A percentile compares a stretch with the other conserved stretches of the same genome.
phyloP scores from a whole-genome alignment of 768 basidiomycete genomes.

The Naganishia onofrii region DNA sequence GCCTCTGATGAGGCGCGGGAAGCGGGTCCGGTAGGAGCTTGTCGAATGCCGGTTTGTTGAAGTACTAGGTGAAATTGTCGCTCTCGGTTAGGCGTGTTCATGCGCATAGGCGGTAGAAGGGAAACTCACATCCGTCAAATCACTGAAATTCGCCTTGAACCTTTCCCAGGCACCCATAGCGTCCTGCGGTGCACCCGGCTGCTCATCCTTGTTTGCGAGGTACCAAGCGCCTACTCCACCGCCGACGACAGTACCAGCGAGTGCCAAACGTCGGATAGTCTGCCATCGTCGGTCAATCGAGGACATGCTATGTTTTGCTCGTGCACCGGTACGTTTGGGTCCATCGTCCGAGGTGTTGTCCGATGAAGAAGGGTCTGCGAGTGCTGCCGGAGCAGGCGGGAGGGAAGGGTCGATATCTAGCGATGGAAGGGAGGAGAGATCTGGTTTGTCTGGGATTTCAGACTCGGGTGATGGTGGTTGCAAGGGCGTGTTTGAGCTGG shows the following conservation, averaged over 20 bases:
- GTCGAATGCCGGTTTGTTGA: slow-evolving; percentile 89
- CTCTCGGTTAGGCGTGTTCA: not conserved
- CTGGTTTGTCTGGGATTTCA: slow-evolving; percentile 29
- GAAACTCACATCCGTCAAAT: slow-evolving; percentile 43
- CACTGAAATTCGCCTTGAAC: slow-evolving; percentile 39
- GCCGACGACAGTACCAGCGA: slow-evolving; percentile 59
- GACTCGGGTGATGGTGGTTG: slow-evolving; percentile 17
- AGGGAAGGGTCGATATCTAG: slow-evolving; percentile 46
- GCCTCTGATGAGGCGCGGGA: slow-evolving; percentile 77
- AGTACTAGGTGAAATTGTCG: slow-evolving; percentile 61
- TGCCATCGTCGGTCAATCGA: slow-evolving; percentile 71
- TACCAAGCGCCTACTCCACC: slow-evolving; percentile 62
- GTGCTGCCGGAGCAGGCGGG: slow-evolving; percentile 17
- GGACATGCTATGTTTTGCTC: slow-evolving; percentile 70
- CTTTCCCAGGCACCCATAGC: slow-evolving; percentile 51
- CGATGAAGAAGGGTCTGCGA: slow-evolving; percentile 40
- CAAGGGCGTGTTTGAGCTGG: slow-evolving; percentile 4
- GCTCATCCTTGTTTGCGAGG: slow-evolving; percentile 74
- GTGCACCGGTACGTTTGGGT: slow-evolving; percentile 43
- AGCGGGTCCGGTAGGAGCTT: slow-evolving; percentile 85
- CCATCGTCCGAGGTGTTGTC: slow-evolving; percentile 33
- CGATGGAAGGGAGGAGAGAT: slow-evolving; percentile 46
- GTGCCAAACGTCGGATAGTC: slow-evolving; percentile 59
- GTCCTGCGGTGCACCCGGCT: slow-evolving; percentile 61
- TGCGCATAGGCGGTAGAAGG: not conserved